phyloP scores from a whole-genome alignment of 31 red algal species.

The Bonnemaisonia californica region DNA sequence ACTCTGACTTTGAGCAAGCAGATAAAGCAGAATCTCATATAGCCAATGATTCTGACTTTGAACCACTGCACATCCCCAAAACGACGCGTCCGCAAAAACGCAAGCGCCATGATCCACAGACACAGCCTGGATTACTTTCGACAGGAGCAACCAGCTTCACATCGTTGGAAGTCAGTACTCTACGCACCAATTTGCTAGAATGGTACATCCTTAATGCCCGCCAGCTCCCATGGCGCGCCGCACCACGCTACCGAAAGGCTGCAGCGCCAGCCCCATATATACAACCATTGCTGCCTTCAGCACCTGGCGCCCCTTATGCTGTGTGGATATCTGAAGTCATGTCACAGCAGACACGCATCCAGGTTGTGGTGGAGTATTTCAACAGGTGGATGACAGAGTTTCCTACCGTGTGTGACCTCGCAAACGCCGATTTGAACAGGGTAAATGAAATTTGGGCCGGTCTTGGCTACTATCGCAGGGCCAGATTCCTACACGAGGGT shows the following conservation, averaged over 20 bases:
- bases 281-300: neutral
- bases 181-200: conserved; percentile 43
- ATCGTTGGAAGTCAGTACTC: neutral
- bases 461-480: conserved; percentile 95
- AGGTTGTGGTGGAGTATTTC: conserved; percentile 80
- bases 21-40: no score
- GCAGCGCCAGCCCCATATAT: neutral
- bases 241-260: conserved; percentile 25
- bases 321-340: conserved; percentile 97
- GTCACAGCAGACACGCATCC: conserved; percentile 93
- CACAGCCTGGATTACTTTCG: no score
- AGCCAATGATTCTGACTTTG: no score
- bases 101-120: no score
- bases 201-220: conserved; percentile 68
- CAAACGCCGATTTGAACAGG: conserved; percentile 60
- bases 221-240: conserved; percentile 49
- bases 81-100: no score
- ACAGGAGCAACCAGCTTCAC: neutral
- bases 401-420: conserved; percentile 66
- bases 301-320: conserved; percentile 76
- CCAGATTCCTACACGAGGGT: conserved; percentile 76
- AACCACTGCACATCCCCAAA: no score
- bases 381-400: conserved; percentile 78
- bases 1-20: no score
- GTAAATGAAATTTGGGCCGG: conserved; percentile 95